Evolutionary conservation across 176 grass and related monocot genomes (phyloP).

Genomic region (Alopecurus myosuroides): DNA sequence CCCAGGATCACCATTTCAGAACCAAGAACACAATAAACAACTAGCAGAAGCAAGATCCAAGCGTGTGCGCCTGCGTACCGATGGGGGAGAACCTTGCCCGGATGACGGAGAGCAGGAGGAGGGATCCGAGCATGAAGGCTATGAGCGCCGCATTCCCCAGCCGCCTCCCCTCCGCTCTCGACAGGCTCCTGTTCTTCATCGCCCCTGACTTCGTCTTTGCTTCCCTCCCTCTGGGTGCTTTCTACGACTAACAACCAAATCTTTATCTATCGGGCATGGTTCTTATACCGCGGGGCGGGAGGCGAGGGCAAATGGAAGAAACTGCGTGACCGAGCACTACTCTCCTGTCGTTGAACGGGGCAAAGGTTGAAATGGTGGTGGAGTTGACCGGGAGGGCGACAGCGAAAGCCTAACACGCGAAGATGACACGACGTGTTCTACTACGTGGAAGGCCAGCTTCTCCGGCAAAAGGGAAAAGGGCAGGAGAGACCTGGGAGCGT

Average conservation of each 20-base stretch:
- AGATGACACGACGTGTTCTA: background rate
- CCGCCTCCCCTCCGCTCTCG: slow-evolving; percentile 41
- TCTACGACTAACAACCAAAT: background rate
- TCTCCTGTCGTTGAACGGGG: background rate
- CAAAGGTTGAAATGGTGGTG: slow-evolving; percentile 31
- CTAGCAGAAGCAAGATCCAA: background rate
- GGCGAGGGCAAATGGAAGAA: background rate
- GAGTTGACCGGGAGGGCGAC: slow-evolving; percentile 21
- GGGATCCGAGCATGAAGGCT: slow-evolving; percentile 59
- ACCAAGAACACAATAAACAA: background rate
- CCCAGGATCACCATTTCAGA: background rate
- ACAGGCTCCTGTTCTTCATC: slow-evolving; percentile 60
- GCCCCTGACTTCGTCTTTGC: background rate
- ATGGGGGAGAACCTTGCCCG: slow-evolving; percentile 52
- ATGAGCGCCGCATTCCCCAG: slow-evolving; percentile 59
- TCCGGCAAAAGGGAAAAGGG: background rate
- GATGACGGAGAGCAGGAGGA: slow-evolving; percentile 56
- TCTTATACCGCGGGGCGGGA: background rate
- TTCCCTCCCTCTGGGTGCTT: background rate
- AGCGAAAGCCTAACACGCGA: background rate
- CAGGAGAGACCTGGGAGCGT: background rate
- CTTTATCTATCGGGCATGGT: background rate
- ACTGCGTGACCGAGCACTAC: background rate
- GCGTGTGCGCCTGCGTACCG: background rate
- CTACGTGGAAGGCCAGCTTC: background rate